Base-by-base conservation (phyloP, 2,329 filamentous ascomycete species). In the Elsinoe arachidis region DNA sequence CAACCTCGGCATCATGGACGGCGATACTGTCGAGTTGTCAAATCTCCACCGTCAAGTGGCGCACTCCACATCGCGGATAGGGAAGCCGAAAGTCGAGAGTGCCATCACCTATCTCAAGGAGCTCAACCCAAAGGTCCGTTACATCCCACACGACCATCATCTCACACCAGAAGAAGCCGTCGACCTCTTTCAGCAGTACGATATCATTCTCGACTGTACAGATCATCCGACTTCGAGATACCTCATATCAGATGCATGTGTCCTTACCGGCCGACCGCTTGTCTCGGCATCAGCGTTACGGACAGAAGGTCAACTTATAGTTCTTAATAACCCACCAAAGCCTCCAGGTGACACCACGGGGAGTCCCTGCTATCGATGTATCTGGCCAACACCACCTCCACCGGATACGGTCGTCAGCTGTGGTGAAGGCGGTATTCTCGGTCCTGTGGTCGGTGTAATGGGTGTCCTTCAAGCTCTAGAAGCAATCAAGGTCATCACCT, bases 11-110 rank as follows among this genome's bases (percentile, higher is more conserved):
- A 75, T 99, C 6, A 82, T 93, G 21, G 93, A 99, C 68, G 90
- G 87, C 2, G 93, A 99, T 71, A 78, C 77, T 0, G 92, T 99
- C 30, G 93, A 97, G 68, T 74, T 80, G 14, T 96, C 90, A 26
- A 99, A 99, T 68, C 78, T 99, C 12, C 93, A 97, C 74, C 85
- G 93, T 0, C 93, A 99, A 72, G 83, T 97, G 53, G 80, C 90
- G 33, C 92, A 99, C 69, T 79, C 80, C 2, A 87, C 84, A 0
- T 74, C 76, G 2, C 81, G 82, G 54, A 82, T 95, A 3, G 88
- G 88, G 10, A 81, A 81, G 75, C 78, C 76, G 58, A 97, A 97
- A 72, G 90, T 93, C 2, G 82, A 90, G 57, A 95, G 89, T 68
- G 86, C 69, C 10, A 69, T 72, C 58, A 66, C 72, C 41, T 71